These are phyloP conservation scores for Pelagomonas calceolata DNA, from an alignment of 108 stramenopile genomes.

Conservation along the genomic window DNA sequence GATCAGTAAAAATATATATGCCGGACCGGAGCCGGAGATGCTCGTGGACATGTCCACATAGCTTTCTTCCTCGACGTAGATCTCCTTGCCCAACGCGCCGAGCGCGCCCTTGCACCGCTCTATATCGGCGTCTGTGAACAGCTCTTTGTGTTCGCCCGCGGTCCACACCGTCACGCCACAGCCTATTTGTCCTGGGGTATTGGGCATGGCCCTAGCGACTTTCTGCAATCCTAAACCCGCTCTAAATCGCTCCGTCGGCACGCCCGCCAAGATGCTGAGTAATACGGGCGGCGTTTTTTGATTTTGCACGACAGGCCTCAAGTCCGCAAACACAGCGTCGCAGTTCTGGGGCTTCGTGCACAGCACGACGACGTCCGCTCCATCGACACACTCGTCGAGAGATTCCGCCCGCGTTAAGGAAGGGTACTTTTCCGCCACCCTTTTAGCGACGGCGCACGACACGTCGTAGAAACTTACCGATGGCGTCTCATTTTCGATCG, in stretches of 20 bases:
- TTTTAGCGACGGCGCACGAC: constrained; percentile 31
- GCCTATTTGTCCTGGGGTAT: constrained; percentile 75
- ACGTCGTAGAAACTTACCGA: constrained; percentile 58
- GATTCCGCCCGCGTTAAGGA: constrained; percentile 4
- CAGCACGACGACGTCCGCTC: constrained; percentile 62
- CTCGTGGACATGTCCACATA: constrained; percentile 81
- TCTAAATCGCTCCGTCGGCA: constrained; percentile 13
- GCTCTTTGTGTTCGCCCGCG: background rate
- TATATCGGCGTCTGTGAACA: constrained; percentile 20
- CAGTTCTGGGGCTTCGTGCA: constrained; percentile 85
- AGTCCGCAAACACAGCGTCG: constrained; percentile 39
- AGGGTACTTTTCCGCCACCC: constrained; percentile 28
- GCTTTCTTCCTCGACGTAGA: constrained; percentile 73
- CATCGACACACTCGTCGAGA: constrained; percentile 19
- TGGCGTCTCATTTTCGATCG: constrained; percentile 21
- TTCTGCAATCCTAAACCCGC: constrained; percentile 26
- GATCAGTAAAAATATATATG: constrained; percentile 80
- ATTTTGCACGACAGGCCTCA: constrained; percentile 13
- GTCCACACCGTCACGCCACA: constrained; percentile 69
- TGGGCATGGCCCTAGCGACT: constrained; percentile 83
- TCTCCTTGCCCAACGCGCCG: constrained; percentile 59
- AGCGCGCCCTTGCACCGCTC: constrained; percentile 33
- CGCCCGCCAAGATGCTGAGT: constrained; percentile 26
- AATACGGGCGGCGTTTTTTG: constrained; percentile 10
- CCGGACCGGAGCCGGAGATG: constrained; percentile 76